Percentiles rank a stretch among this genome's conserved stretches.
These are phyloP conservation scores for Pisolithus sp. DNA, from an alignment of 768 basidiomycete genomes.

Conservation along the genomic window DNA sequence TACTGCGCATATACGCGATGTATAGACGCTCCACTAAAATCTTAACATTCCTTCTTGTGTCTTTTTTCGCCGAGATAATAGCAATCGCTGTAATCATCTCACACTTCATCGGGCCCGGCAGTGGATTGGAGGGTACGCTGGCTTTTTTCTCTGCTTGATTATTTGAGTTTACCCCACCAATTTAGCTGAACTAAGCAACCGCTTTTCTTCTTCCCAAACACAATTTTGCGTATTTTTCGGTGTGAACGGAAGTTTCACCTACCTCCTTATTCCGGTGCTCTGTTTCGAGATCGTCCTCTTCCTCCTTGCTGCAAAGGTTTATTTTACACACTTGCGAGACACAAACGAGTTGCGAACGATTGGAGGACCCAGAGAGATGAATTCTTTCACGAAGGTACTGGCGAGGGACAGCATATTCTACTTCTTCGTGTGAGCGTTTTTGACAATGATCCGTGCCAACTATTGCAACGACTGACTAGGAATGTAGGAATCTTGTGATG, in stretches of 20 bases:
- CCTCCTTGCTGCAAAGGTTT: constrained; percentile 14
- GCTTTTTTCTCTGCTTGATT: background rate
- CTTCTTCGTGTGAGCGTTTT: constrained; percentile 23
- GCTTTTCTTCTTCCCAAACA: background rate
- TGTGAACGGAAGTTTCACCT: constrained; percentile 15
- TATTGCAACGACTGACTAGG: background rate
- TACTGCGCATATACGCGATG: constrained; percentile 29
- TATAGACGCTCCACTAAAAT: constrained; percentile 20
- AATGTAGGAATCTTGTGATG: constrained; percentile 17
- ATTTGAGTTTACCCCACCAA: background rate
- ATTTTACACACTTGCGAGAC: constrained; percentile 6
- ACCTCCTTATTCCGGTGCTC: constrained; percentile 26
- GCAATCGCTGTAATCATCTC: constrained; percentile 22
- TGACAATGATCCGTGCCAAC: background rate
- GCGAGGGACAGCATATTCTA: constrained; percentile 26
- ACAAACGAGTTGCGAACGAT: background rate
- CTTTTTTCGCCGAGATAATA: constrained; percentile 19
- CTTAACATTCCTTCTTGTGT: constrained; percentile 11
- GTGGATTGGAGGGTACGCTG: constrained; percentile 15
- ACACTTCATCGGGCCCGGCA: constrained; percentile 20
- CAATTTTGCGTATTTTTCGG: constrained; percentile 19
- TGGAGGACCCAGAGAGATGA: constrained; percentile 4
- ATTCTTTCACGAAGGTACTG: constrained; percentile 19
- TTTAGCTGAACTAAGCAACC: constrained; percentile 6
- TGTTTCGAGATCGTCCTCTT: constrained; percentile 25